phyloP scores from a whole-genome alignment of 2,329 filamentous ascomycete species.

The Penicillium hesseltinei region DNA sequence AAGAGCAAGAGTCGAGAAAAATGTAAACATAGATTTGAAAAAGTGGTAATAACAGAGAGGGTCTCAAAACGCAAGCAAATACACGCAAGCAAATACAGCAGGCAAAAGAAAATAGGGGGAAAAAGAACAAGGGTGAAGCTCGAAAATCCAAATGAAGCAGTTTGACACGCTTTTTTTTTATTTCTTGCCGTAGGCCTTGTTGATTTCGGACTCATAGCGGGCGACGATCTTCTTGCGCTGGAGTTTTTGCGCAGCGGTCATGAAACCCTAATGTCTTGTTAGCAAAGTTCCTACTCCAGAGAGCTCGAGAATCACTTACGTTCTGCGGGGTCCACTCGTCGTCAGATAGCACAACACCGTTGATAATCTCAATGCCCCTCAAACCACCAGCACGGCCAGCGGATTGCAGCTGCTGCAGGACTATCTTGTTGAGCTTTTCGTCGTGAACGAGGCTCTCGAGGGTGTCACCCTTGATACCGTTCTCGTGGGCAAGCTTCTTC shows the following conservation, averaged over 20 bases:
- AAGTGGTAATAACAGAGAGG: slow-evolving; percentile 14
- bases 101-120: not conserved
- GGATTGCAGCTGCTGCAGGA: slow-evolving; percentile 43
- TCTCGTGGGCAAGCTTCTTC: slow-evolving; percentile 55
- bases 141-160: slow-evolving; percentile 7
- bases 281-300: slow-evolving; percentile 7
- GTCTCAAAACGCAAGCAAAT: slow-evolving; percentile 13
- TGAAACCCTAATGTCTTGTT: slow-evolving; percentile 53
- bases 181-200: slow-evolving; percentile 57
- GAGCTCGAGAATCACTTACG: slow-evolving; percentile 27
- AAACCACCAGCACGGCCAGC: slow-evolving; percentile 38
- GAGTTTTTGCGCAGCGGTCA: slow-evolving; percentile 70
- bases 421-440: slow-evolving; percentile 41
- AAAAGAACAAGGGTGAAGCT: not conserved
- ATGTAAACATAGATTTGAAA: slow-evolving; percentile 8
- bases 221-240: slow-evolving; percentile 66
- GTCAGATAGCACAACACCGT: slow-evolving; percentile 45
- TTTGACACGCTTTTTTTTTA: slow-evolving; percentile 18
- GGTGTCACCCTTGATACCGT: slow-evolving; percentile 62
- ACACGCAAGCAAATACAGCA: slow-evolving; percentile 1
- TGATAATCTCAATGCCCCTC: slow-evolving; percentile 44
- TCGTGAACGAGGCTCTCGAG: slow-evolving; percentile 65
- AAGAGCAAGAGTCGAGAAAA: slow-evolving; percentile 10
- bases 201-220: slow-evolving; percentile 61
- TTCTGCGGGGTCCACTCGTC: slow-evolving; percentile 48